Percentiles rank a stretch among this genome's conserved stretches.
These are phyloP conservation scores for Trichoderma atrobrunneum DNA, from an alignment of 2,329 filamentous ascomycete genomes.

Conservation along the genomic window DNA sequence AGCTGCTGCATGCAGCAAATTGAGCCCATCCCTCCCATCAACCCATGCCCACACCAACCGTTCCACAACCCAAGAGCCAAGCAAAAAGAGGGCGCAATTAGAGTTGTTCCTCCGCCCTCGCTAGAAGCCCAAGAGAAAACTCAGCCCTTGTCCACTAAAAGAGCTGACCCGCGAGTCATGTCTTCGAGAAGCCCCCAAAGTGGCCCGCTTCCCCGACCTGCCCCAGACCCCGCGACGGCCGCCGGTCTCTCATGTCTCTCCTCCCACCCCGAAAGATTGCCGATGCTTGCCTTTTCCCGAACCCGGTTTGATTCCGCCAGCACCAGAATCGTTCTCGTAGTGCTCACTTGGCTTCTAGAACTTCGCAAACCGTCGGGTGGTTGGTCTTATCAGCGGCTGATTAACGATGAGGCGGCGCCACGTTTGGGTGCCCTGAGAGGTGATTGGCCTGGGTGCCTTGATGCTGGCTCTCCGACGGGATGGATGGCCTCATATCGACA, in stretches of 20 bases:
- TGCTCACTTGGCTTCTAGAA: background rate
- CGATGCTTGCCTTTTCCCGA: background rate
- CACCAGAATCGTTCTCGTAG: background rate
- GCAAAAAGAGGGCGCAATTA: constrained; percentile 6
- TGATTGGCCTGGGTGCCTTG: background rate
- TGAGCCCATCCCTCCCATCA: background rate
- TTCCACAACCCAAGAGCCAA: background rate
- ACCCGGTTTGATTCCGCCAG: background rate
- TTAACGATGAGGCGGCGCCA: background rate
- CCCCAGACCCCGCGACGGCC: constrained; percentile 13
- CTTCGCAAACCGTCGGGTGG: constrained; percentile 1
- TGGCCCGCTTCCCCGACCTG: constrained; percentile 12
- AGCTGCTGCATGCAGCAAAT: background rate
- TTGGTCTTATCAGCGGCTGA: background rate
- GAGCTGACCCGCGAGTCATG: constrained; percentile 6
- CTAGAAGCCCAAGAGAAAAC: constrained; percentile 12
- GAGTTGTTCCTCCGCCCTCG: constrained; percentile 12
- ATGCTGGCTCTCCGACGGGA: background rate
- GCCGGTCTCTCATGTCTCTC: background rate
- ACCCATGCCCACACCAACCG: background rate
- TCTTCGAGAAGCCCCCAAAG: background rate
- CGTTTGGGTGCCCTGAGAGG: background rate
- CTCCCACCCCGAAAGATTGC: background rate
- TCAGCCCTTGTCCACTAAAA: background rate
- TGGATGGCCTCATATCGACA: background rate